Evolutionary conservation across 1,139 yeast species (phyloP).

Genomic region (Debaryomyces singareniensis): DNA sequence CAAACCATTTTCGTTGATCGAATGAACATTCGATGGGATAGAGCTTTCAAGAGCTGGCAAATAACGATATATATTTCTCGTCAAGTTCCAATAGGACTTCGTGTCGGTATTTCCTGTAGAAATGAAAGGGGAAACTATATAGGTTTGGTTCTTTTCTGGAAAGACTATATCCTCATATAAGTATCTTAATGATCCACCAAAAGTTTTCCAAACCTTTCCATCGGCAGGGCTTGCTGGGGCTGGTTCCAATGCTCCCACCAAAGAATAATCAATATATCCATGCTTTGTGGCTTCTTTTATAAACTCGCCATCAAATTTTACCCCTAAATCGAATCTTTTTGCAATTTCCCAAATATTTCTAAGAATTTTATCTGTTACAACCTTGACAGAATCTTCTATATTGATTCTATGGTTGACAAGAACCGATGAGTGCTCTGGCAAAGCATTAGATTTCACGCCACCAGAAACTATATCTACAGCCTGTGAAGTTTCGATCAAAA

Average conservation of each 20-base stretch:
- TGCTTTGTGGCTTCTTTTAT: constrained; percentile 21
- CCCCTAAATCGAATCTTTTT: constrained; percentile 37
- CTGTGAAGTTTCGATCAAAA: constrained; percentile 54
- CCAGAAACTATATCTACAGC: constrained; percentile 67
- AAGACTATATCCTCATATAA: constrained; percentile 44
- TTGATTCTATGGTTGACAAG: constrained; percentile 56
- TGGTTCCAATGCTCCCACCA: constrained; percentile 39
- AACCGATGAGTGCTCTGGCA: constrained; percentile 61
- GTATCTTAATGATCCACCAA: constrained; percentile 53
- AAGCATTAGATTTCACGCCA: constrained; percentile 65
- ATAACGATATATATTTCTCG: constrained; percentile 31
- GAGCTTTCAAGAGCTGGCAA: constrained; percentile 19
- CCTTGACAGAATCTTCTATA: constrained; percentile 40
- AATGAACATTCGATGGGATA: constrained; percentile 18
- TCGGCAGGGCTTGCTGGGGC: constrained; percentile 52
- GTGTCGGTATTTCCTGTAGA: constrained; percentile 40
- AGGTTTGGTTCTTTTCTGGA: constrained; percentile 20
- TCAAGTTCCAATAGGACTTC: constrained; percentile 34
- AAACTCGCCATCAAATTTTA: constrained; percentile 29
- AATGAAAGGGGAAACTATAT: constrained; percentile 27
- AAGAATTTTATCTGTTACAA: constrained; percentile 33
- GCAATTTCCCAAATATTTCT: constrained; percentile 36
- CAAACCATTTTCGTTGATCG: constrained; percentile 26
- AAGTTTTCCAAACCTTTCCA: constrained; percentile 45
- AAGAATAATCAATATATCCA: constrained; percentile 43